Percentiles rank a stretch among this genome's conserved stretches.
phyloP scores from a whole-genome alignment of 1,139 yeast genomes.

The Sugiyamaella japonica region DNA sequence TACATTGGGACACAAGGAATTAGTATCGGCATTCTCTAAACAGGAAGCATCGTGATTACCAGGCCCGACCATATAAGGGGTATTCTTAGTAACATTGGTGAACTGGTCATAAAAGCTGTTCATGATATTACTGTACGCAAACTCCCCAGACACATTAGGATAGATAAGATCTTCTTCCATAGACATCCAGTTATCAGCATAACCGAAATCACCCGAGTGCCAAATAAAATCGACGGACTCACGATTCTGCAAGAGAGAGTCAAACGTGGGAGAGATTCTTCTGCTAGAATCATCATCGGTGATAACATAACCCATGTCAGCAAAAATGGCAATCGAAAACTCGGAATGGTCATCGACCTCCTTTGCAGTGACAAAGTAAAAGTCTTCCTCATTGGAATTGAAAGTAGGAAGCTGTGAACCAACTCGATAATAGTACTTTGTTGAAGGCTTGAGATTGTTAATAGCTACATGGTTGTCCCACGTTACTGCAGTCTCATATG shows the following conservation, averaged over 20 bases:
- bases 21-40: slow-evolving; percentile 19
- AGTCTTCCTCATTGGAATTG: slow-evolving; percentile 2
- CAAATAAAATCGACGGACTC: slow-evolving; percentile 30
- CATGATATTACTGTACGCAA: slow-evolving; percentile 19
- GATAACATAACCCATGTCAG: slow-evolving; percentile 30
- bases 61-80: slow-evolving; percentile 36
- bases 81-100: slow-evolving; percentile 27
- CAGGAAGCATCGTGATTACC: slow-evolving; percentile 37
- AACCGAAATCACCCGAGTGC: slow-evolving; percentile 36
- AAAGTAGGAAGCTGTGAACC: slow-evolving; percentile 16
- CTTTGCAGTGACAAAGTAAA: slow-evolving; percentile 23
- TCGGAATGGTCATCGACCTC: slow-evolving; percentile 20
- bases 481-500: slow-evolving; percentile 33
- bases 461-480: slow-evolving; percentile 37
- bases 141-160: slow-evolving; percentile 16
- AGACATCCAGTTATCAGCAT: slow-evolving; percentile 35
- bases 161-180: slow-evolving; percentile 25
- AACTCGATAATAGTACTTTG: slow-evolving; percentile 36
- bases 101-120: slow-evolving; percentile 31
- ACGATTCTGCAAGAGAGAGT: slow-evolving; percentile 13
- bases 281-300: slow-evolving; percentile 22
- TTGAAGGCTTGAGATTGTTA: slow-evolving; percentile 31
- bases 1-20: slow-evolving; percentile 29
- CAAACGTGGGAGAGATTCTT: slow-evolving; percentile 20
- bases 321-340: slow-evolving; percentile 23